Evolutionary conservation across 148 eudicot species (phyloP).

Genomic region (Camellia japonica): DNA sequence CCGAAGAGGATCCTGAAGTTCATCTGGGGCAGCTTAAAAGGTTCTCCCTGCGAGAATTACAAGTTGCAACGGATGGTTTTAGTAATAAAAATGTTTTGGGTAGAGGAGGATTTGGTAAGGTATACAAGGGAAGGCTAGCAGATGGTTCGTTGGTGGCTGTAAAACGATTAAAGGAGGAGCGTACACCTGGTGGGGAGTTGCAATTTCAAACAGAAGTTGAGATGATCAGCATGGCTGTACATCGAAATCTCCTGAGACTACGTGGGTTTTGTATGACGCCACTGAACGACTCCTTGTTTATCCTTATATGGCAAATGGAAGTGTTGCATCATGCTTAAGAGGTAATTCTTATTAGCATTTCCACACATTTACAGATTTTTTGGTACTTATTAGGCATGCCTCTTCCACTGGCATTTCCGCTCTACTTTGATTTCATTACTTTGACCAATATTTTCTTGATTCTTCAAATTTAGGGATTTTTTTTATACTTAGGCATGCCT

Average conservation of each 20-base stretch:
- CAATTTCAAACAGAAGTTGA: constrained; percentile 96
- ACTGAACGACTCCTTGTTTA: constrained; percentile 87
- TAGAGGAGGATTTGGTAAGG: constrained; percentile 94
- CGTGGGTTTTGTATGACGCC: constrained; percentile 98
- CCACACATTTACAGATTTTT: background rate
- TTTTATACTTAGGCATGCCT: background rate
- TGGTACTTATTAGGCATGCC: no score
- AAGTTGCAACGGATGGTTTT: constrained; percentile 88
- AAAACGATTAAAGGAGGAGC: constrained; percentile 85
- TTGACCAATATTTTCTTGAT: background rate
- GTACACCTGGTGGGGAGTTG: constrained; percentile 92
- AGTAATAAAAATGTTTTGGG: constrained; percentile 92
- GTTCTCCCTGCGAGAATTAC: constrained; percentile 80
- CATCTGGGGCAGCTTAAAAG: constrained; percentile 89
- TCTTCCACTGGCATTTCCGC: background rate
- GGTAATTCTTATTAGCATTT: constrained; percentile 34
- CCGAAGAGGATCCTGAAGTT: constrained; percentile 95
- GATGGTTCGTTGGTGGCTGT: constrained; percentile 91
- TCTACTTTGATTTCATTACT: background rate
- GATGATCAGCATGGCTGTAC: constrained; percentile 97
- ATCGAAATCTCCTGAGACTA: constrained; percentile 78
- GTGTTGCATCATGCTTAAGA: constrained; percentile 93
- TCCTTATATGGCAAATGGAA: constrained; percentile 95
- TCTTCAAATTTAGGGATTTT: background rate
- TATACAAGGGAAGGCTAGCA: constrained; percentile 86